Conservation (phyloP, 352 stramenopile species). For the Thraustochytrium striatum region DNA sequence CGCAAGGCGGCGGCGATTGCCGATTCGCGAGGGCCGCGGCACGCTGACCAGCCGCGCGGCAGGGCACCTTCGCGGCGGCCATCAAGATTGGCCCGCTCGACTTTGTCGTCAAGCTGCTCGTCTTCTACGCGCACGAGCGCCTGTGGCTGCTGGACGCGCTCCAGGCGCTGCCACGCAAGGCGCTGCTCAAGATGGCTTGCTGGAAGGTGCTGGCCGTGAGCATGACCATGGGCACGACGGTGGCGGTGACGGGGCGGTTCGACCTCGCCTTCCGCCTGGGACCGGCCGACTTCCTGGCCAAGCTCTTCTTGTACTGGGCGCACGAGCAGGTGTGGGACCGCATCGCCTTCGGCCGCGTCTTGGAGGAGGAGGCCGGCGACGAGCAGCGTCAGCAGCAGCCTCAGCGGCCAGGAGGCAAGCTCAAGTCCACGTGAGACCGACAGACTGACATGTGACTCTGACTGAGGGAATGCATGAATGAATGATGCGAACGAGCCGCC, state of each 20-base stretch:
- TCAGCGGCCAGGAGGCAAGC: too few relatives aligned
- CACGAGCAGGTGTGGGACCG: constrained; percentile 27
- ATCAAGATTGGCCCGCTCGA: constrained; percentile 36
- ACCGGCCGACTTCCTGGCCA: constrained; percentile 22
- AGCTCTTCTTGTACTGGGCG: constrained; percentile 30
- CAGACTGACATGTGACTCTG: too few relatives aligned
- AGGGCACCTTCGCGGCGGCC: background rate
- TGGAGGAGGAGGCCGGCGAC: background rate
- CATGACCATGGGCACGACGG: constrained; percentile 30
- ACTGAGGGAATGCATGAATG: too few relatives aligned
- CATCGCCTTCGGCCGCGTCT: background rate
- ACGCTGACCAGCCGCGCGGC: background rate
- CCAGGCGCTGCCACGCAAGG: background rate
- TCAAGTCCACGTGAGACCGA: too few relatives aligned
- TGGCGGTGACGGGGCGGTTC: constrained; percentile 9
- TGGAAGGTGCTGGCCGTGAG: constrained; percentile 27
- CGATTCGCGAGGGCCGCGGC: background rate
- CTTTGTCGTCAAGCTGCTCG: constrained; percentile 25
- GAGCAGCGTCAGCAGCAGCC: background rate
- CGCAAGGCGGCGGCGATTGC: background rate
- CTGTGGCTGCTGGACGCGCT: background rate
- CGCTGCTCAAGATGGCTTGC: constrained; percentile 14
- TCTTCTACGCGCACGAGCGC: constrained; percentile 32
- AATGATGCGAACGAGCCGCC: too few relatives aligned
- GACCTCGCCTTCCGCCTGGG: constrained; percentile 4